These are phyloP conservation scores for Solanum chaucha DNA, from an alignment of 257 asterid species.

Conservation along the genomic window DNA sequence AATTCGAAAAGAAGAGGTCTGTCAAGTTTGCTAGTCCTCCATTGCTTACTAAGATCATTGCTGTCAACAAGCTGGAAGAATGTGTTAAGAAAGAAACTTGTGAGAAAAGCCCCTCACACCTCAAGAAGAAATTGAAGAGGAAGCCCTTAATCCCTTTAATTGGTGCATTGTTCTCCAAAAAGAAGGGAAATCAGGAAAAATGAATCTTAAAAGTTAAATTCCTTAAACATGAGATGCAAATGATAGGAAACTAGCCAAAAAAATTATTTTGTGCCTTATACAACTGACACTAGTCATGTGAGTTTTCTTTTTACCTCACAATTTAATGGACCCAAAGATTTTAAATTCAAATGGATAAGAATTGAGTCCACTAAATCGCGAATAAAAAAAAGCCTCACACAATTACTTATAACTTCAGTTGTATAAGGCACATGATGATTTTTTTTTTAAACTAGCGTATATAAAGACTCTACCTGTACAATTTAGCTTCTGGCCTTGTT, in stretches of 20 bases:
- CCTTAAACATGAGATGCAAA: background rate
- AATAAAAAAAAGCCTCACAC: background rate
- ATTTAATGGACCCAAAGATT: background rate
- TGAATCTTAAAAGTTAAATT: too few species aligned
- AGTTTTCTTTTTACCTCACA: background rate
- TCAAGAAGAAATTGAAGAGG: conserved; percentile 39
- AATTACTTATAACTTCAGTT: background rate
- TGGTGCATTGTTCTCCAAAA: conserved; percentile 46
- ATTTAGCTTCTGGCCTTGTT: background rate
- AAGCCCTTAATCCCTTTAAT: conserved; percentile 48
- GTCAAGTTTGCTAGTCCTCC: conserved; percentile 82
- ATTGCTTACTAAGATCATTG: conserved; percentile 31
- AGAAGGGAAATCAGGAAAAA: conserved; percentile 19
- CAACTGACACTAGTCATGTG: background rate
- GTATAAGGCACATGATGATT: background rate
- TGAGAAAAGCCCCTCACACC: background rate
- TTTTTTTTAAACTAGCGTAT: background rate
- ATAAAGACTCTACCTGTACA: background rate
- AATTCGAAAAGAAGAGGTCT: conserved; percentile 48
- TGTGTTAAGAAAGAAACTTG: background rate
- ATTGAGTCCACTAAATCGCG: background rate
- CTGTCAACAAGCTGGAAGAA: conserved; percentile 6
- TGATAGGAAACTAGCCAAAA: background rate
- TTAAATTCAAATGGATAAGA: background rate
- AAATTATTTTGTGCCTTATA: background rate